Percentiles rank a stretch among this genome's conserved stretches.
These are phyloP conservation scores for Tylopilus felleus DNA, from an alignment of 768 basidiomycete genomes.

Conservation along the genomic window DNA sequence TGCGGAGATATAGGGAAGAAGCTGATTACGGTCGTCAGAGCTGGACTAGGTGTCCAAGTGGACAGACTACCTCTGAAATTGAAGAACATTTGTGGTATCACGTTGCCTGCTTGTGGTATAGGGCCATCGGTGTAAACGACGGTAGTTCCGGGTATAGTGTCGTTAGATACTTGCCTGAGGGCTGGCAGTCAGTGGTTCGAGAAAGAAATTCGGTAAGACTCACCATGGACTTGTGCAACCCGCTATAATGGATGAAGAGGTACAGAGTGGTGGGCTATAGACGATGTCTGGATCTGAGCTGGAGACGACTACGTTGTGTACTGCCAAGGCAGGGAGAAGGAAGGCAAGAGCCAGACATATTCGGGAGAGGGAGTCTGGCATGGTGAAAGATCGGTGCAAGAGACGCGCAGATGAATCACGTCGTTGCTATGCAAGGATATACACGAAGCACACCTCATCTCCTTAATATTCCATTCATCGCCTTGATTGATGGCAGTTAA, in stretches of 20 bases:
- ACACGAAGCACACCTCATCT: too few species aligned
- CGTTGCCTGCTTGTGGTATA: slow-evolving; percentile 36
- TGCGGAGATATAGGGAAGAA: slow-evolving; percentile 42
- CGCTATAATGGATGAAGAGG: slow-evolving; percentile 2
- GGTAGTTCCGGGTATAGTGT: slow-evolving; percentile 10
- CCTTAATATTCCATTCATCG: too few species aligned
- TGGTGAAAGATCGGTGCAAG: slow-evolving; percentile 9
- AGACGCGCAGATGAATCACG: neutral
- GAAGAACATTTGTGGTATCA: slow-evolving; percentile 58
- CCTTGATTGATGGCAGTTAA: too few species aligned
- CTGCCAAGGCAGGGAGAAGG: slow-evolving; percentile 9
- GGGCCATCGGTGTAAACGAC: slow-evolving; percentile 42
- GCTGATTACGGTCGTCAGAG: slow-evolving; percentile 29
- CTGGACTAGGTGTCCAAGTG: neutral
- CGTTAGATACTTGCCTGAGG: slow-evolving; percentile 23
- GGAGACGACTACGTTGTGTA: slow-evolving; percentile 21
- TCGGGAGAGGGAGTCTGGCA: slow-evolving; percentile 23
- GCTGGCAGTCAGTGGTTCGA: neutral
- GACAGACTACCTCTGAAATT: slow-evolving; percentile 46
- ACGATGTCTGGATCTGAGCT: slow-evolving; percentile 26
- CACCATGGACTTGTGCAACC: slow-evolving; percentile 28
- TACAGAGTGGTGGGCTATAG: slow-evolving; percentile 27
- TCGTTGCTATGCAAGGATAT: too few species aligned
- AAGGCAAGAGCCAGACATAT: slow-evolving; percentile 12
- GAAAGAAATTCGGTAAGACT: neutral